Conservation (phyloP, 345 rosid genomes). For the Cardamine occulta region DNA sequence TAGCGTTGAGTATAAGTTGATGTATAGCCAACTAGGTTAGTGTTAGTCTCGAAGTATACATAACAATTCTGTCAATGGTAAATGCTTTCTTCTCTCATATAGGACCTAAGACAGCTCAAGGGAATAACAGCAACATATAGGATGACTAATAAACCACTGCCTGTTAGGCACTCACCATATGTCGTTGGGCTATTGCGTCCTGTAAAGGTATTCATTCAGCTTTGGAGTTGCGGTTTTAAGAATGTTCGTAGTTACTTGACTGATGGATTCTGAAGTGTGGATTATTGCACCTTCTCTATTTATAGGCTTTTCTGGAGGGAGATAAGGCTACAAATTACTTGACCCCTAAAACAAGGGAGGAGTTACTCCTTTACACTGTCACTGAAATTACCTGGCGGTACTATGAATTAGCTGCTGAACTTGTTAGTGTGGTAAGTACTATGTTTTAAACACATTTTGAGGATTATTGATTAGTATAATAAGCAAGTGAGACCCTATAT, state of each 20-base stretch:
- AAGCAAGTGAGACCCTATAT: neutral
- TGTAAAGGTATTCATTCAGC: conserved; percentile 60
- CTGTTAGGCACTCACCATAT: conserved; percentile 86
- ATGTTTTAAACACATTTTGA: conserved; percentile 7
- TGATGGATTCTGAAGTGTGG: conserved; percentile 26
- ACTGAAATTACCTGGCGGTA: conserved; percentile 77
- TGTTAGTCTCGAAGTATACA: conserved; percentile 5
- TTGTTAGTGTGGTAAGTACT: conserved; percentile 77
- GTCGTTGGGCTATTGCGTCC: conserved; percentile 81
- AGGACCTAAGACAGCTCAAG: conserved; percentile 87
- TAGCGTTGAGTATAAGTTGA: conserved; percentile 11
- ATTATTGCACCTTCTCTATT: neutral
- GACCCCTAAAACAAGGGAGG: conserved; percentile 61
- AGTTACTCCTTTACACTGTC: conserved; percentile 57
- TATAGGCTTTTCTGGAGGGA: conserved; percentile 74
- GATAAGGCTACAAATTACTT: conserved; percentile 69
- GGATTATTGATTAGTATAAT: conserved; percentile 2
- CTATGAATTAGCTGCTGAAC: conserved; percentile 77
- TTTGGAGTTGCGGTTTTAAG: conserved; percentile 12
- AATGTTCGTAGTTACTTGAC: conserved; percentile 20
- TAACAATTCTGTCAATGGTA: neutral
- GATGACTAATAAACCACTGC: conserved; percentile 95
- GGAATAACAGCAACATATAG: conserved; percentile 91
- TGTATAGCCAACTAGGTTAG: conserved; percentile 20
- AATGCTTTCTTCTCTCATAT: conserved; percentile 28